Evolutionary conservation across 73 alveolate genomes (phyloP).

Genomic region (Paramecium pentaurelia): DNA sequence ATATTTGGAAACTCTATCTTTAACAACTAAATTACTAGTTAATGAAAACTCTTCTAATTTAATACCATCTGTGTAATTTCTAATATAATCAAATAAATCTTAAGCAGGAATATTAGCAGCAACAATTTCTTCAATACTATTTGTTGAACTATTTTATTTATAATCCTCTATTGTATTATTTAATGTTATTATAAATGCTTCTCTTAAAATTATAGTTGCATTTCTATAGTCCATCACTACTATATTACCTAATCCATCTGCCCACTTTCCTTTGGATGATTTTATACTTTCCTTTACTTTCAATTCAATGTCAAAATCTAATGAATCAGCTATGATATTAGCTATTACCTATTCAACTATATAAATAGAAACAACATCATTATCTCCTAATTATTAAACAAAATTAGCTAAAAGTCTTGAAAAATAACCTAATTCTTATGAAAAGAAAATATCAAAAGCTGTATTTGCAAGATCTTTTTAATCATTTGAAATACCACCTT

Average conservation of each 20-base stretch:
- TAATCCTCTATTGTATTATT: background rate
- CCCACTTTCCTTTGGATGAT: slow-evolving; percentile 54
- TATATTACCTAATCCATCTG: slow-evolving; percentile 29
- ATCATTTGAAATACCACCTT: background rate
- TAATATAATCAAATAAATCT: background rate
- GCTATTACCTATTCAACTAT: background rate
- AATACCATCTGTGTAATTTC: background rate
- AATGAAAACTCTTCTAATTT: slow-evolving; percentile 36
- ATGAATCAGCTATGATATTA: background rate
- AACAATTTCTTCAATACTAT: background rate
- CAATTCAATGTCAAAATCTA: background rate
- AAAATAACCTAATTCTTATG: background rate
- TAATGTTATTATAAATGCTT: background rate
- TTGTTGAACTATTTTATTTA: background rate
- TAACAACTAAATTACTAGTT: slow-evolving; percentile 37
- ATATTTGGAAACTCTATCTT: slow-evolving; percentile 39
- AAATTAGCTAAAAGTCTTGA: background rate
- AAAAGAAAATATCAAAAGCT: background rate
- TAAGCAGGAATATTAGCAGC: background rate
- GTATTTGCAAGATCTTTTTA: background rate
- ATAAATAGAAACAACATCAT: background rate
- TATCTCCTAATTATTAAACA: background rate
- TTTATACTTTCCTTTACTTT: background rate
- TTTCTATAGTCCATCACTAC: slow-evolving; percentile 8
- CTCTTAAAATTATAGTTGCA: background rate